Conservation (phyloP, 2,329 filamentous ascomycete genomes). For the Aquanectria penicillioides region DNA sequence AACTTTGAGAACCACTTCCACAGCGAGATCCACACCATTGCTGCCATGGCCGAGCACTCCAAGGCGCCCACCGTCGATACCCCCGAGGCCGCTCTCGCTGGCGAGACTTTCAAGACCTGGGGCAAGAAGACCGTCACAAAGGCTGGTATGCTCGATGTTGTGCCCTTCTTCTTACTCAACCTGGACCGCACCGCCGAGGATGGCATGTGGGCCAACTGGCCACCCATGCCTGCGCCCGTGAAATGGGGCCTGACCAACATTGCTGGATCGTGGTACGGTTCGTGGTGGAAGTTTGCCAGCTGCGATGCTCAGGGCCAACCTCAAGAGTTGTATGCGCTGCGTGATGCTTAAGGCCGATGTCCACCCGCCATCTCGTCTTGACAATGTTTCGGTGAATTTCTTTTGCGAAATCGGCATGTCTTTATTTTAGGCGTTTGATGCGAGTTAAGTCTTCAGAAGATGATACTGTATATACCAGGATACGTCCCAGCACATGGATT, state of each 20-base stretch:
- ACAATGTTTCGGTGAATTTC: background rate
- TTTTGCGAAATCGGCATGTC: background rate
- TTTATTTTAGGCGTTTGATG: background rate
- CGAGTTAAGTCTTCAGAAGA: background rate
- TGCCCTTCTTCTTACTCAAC: conserved; percentile 73
- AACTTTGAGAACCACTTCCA: conserved; percentile 66
- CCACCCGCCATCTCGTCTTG: background rate
- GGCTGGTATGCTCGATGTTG: conserved; percentile 66
- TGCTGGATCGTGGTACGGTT: conserved; percentile 63
- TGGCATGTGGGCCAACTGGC: conserved; percentile 70
- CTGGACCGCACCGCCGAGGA: conserved; percentile 68
- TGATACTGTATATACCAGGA: background rate
- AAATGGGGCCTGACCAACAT: conserved; percentile 69
- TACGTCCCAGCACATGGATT: background rate
- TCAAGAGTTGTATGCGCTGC: conserved; percentile 63
- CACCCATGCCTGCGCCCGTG: conserved; percentile 69
- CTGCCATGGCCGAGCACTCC: conserved; percentile 59
- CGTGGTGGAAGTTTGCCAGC: conserved; percentile 73
- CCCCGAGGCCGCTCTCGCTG: conserved; percentile 56
- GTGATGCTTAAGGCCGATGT: conserved; percentile 21
- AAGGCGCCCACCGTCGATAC: conserved; percentile 60
- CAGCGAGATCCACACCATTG: conserved; percentile 63
- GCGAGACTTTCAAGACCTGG: conserved; percentile 66
- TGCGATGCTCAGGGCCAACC: conserved; percentile 65
- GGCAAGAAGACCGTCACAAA: conserved; percentile 72